Evolutionary conservation across 1,139 yeast genomes (phyloP).

Genomic region (Lodderomyces pseudojiufengensis): DNA sequence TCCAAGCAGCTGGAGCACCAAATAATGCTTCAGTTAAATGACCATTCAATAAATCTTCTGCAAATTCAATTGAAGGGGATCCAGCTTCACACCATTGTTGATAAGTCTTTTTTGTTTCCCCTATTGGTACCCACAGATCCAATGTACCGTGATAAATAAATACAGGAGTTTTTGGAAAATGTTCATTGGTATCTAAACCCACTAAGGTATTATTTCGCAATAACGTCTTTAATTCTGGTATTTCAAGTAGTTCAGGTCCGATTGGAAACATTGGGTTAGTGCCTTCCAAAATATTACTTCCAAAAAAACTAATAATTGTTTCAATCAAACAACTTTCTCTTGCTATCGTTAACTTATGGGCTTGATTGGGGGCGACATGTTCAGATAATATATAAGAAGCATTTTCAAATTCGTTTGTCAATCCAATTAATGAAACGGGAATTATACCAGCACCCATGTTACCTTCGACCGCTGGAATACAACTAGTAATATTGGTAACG

Average conservation of each 20-base stretch:
- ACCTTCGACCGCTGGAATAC: constrained; percentile 25
- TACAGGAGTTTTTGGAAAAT: constrained; percentile 28
- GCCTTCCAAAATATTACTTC: too few relatives aligned
- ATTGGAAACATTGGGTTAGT: too few relatives aligned
- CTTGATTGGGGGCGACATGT: too few relatives aligned
- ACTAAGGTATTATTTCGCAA: constrained; percentile 23
- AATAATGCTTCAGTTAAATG: constrained; percentile 24
- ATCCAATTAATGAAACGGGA: constrained; percentile 24
- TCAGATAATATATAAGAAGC: too few relatives aligned
- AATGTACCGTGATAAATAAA: constrained; percentile 30
- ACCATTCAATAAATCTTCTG: constrained; percentile 22
- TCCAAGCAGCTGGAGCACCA: constrained; percentile 29
- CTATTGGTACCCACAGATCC: constrained; percentile 28
- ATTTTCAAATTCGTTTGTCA: constrained; percentile 22
- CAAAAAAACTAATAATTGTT: too few relatives aligned
- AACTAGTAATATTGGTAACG: constrained; percentile 24
- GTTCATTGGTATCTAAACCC: constrained; percentile 9
- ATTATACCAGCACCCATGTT: constrained; percentile 24
- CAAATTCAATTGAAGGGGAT: constrained; percentile 26
- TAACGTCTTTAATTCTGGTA: constrained; percentile 17
- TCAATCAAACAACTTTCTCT: too few relatives aligned
- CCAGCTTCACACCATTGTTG: constrained; percentile 30
- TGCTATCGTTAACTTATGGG: too few relatives aligned
- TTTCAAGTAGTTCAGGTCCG: too few relatives aligned
- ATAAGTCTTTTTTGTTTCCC: constrained; percentile 21